phyloP scores from a whole-genome alignment of 106 monocot genomes.

The Allium sativum region DNA sequence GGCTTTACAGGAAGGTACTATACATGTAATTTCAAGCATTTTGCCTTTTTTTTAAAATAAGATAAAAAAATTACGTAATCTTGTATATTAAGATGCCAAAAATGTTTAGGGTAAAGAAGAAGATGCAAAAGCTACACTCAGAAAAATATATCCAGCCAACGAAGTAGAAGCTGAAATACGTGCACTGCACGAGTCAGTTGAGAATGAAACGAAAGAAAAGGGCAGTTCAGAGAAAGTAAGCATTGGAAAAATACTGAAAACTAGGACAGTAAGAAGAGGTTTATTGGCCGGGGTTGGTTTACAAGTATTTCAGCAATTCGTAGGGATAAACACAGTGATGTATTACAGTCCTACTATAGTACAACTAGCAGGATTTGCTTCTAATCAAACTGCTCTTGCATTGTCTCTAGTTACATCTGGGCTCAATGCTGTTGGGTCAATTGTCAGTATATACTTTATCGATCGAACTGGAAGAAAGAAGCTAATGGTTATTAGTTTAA shows the following conservation, averaged over 20 bases:
- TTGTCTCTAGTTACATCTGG: conserved; percentile 77
- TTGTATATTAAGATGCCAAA: neutral
- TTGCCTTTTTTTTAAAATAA: neutral
- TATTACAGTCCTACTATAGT: conserved; percentile 85
- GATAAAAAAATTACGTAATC: neutral
- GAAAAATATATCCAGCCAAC: conserved; percentile 52
- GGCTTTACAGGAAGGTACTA: conserved; percentile 35
- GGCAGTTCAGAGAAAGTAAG: conserved; percentile 40
- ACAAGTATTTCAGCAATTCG: conserved; percentile 83
- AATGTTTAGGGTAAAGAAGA: conserved; percentile 42
- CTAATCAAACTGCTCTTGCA: conserved; percentile 64
- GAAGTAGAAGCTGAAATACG: conserved; percentile 53
- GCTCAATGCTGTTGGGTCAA: conserved; percentile 59
- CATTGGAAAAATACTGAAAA: conserved; percentile 41
- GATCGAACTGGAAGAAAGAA: conserved; percentile 67
- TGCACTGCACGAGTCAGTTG: conserved; percentile 54
- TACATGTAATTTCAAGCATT: neutral
- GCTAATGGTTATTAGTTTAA: conserved; percentile 48
- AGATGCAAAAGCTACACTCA: conserved; percentile 48
- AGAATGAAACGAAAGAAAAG: conserved; percentile 37
- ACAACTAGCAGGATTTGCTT: conserved; percentile 74
- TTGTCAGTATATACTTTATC: conserved; percentile 79
- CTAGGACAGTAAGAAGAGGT: conserved; percentile 55
- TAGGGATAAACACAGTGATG: conserved; percentile 90
- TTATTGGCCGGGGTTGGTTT: conserved; percentile 70